Evolutionary conservation across 768 basidiomycete genomes (phyloP), one percentile per base, ranked within the genome.

Genomic region (Pleurotus djamor): DNA sequence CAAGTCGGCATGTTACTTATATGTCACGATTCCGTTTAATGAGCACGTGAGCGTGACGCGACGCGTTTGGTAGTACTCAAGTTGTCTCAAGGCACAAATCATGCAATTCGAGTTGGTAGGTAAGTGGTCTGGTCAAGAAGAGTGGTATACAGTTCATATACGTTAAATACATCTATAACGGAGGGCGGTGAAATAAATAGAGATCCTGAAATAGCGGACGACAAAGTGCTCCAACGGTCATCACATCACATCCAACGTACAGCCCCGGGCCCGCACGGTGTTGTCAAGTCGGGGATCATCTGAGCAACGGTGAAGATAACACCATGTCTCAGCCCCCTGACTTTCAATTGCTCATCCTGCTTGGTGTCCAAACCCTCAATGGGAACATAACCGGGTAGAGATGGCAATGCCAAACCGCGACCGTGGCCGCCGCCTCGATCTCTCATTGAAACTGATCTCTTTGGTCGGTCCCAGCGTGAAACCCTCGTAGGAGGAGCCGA

Each of bases 241-340:
- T 28, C 21, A 28, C 38, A 41, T 41, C n/a, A 41, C n/a, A 41
- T 9, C 38, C n/a, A 41, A 41, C n/a, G n/a, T n/a, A 41, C 38
- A 41, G 9, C n/a, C 38, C 38, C 38, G 4, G 38, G n/a, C 1
- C 38, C 38, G 38, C 38, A 41, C 9, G 38, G 38, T n/a, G 38
- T 10, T 41, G 38, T 4, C 38, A 41, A n/a, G 10, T 9, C 38
- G n/a, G 38, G 38, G 38, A 41, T 41, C 52, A 54, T 36, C 38
- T n/a, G 35, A 21, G 54, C 54, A 55, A 55, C 54, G 14, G 54
- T 55, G n/a, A 55, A 55, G 14, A 55, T 32, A 44, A 55, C 16
- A n/a, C 54, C 54, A 17, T 17, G 14, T 41, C 54, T 55, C 36
- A 44, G 21, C 9, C 54, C 7, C 54, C n/a, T 55, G n/a, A 55